phyloP scores from a whole-genome alignment of 2,329 filamentous ascomycete genomes.

The Macrophomina pseudophaseolina region DNA sequence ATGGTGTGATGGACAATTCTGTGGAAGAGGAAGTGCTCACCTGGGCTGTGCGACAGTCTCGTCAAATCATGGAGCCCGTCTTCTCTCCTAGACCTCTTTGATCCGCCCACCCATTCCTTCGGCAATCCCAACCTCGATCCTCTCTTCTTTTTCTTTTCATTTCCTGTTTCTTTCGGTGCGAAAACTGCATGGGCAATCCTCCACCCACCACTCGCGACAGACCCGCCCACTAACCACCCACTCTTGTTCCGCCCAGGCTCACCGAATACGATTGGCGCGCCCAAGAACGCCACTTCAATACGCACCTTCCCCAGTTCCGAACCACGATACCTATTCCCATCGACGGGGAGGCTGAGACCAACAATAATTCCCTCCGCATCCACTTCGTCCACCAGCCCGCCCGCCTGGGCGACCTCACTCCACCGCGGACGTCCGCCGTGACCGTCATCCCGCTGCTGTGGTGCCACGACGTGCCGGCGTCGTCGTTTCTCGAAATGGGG shows the following conservation, averaged over 20 bases:
- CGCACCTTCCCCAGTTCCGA: conserved; percentile 66
- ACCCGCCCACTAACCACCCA: not conserved
- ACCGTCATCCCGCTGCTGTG: conserved; percentile 68
- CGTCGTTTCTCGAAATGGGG: conserved; percentile 65
- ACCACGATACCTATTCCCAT: conserved; percentile 54
- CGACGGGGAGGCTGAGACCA: too few relatives aligned
- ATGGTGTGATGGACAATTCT: too few relatives aligned
- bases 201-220: not conserved
- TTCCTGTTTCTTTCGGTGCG: not conserved
- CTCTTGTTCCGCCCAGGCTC: conserved; percentile 57
- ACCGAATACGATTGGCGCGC: conserved; percentile 69
- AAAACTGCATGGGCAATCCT: not conserved
- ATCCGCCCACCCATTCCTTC: too few relatives aligned
- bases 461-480: conserved; percentile 69
- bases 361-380: conserved; percentile 52
- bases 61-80: too few relatives aligned
- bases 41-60: too few relatives aligned
- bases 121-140: too few relatives aligned
- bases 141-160: too few relatives aligned
- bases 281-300: conserved; percentile 64
- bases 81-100: too few relatives aligned
- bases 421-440: conserved; percentile 45
- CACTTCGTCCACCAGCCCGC: conserved; percentile 69
- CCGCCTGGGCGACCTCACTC: conserved; percentile 9
- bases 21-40: too few relatives aligned